Conservation (phyloP, 345 rosid genomes). For the Stellera chamaejasme region DNA sequence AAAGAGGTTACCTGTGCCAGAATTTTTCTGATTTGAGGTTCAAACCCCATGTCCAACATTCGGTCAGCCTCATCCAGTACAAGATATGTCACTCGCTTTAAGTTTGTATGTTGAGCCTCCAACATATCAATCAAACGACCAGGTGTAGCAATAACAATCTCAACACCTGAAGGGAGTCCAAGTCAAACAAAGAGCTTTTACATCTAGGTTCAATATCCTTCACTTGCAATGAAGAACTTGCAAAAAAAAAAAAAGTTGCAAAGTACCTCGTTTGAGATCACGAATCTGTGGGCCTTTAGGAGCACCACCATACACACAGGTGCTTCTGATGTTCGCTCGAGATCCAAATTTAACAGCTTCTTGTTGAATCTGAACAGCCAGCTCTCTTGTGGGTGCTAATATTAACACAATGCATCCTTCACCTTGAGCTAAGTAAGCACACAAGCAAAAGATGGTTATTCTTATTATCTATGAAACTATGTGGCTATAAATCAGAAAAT, state of each 20-base stretch:
- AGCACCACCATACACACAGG: conserved; percentile 95
- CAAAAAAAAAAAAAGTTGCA: conserved; percentile 2
- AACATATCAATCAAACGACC: conserved; percentile 95
- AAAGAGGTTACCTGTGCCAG: conserved; percentile 50
- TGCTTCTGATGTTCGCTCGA: conserved; percentile 58
- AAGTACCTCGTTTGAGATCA: conserved; percentile 79
- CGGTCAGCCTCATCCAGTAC: conserved; percentile 97
- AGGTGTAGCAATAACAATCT: conserved; percentile 94
- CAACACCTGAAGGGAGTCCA: conserved; percentile 59
- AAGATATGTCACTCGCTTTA: conserved; percentile 86
- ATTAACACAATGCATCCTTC: conserved; percentile 83
- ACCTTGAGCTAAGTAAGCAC: conserved; percentile 43
- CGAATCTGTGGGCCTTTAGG: conserved; percentile 98
- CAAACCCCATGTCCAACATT: conserved; percentile 99
- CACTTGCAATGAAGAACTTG: not conserved
- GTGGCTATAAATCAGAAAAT: conserved; percentile 2
- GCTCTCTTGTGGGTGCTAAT: conserved; percentile 92
- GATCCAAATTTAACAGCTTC: conserved; percentile 73
- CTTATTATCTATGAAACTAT: not conserved
- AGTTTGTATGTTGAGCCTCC: conserved; percentile 76
- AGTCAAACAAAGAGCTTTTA: conserved; percentile 1
- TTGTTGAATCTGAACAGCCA: conserved; percentile 95
- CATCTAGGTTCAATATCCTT: conserved; percentile 1
- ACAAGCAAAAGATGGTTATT: not conserved
- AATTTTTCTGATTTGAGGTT: conserved; percentile 94